A percentile compares a stretch with the other conserved stretches of the same genome.
Conservation (phyloP, 2,329 filamentous ascomycete genomes). For the Ophiostoma himal-ulmi region DNA sequence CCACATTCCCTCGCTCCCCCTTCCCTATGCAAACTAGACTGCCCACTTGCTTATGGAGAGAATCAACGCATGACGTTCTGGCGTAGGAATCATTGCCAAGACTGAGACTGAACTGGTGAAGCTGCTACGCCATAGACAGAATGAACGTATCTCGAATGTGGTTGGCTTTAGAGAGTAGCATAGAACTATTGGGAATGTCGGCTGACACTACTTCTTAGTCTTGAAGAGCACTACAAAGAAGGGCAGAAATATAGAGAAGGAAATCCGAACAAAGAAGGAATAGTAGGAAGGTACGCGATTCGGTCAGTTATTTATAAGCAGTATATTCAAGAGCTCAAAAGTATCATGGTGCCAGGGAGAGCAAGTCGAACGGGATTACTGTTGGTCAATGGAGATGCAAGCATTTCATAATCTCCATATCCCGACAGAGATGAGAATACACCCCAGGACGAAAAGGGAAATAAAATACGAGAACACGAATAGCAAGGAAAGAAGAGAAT, state of each 20-base stretch:
- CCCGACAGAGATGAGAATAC: neutral
- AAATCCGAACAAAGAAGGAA: neutral
- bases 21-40: neutral
- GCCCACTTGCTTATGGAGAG: conserved; percentile 3
- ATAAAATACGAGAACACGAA: neutral
- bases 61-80: neutral
- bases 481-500: neutral
- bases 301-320: too few relatives aligned
- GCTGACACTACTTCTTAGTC: neutral
- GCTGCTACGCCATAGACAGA: neutral
- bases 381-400: neutral
- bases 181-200: neutral
- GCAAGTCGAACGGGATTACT: neutral
- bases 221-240: neutral
- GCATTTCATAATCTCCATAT: neutral
- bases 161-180: neutral
- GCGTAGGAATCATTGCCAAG: neutral
- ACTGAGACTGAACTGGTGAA: too few relatives aligned
- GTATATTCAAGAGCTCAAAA: neutral
- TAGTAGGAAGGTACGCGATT: neutral
- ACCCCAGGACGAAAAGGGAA: neutral
- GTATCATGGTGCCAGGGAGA: neutral
- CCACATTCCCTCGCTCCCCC: neutral
- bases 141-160: neutral
- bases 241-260: neutral